Percentiles rank a stretch among this genome's conserved stretches.
phyloP scores from a whole-genome alignment of 75 land plant genomes.

The Pinus albicaulis region DNA sequence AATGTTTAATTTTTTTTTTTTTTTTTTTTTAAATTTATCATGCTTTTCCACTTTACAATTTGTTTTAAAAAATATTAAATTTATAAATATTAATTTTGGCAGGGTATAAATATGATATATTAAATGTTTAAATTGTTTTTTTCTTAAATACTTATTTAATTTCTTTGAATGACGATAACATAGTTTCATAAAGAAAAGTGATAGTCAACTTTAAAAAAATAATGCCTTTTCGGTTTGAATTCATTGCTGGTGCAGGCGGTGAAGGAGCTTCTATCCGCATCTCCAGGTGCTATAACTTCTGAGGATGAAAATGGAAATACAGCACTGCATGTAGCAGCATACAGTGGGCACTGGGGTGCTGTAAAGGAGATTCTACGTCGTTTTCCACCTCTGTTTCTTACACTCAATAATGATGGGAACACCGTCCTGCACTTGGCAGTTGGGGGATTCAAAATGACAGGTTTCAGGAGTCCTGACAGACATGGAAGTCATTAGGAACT shows the following conservation, averaged over 20 bases:
- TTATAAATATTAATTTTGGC: too few species aligned
- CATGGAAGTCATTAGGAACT: constrained; percentile 59
- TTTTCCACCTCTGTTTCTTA: constrained; percentile 23
- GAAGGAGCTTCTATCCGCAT: constrained; percentile 21
- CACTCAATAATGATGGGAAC: constrained; percentile 44
- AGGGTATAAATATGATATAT: too few species aligned
- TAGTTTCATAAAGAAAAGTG: too few species aligned
- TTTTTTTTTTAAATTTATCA: too few species aligned
- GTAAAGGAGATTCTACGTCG: constrained; percentile 31
- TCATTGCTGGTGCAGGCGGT: constrained; percentile 37
- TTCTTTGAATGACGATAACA: too few species aligned
- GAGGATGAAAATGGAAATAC: constrained; percentile 60
- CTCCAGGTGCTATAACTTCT: constrained; percentile 28
- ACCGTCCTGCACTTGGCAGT: constrained; percentile 59
- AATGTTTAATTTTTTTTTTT: too few species aligned
- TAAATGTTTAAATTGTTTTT: too few species aligned
- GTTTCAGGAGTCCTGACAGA: constrained; percentile 45
- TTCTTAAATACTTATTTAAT: too few species aligned
- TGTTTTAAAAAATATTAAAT: too few species aligned
- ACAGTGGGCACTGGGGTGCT: constrained; percentile 43
- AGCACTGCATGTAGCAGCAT: constrained; percentile 59
- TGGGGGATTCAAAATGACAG: constrained; percentile 38
- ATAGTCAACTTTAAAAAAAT: too few species aligned
- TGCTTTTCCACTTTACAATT: too few species aligned
- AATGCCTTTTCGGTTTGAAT: too few species aligned